Conservation (phyloP, 225 moss, liverwort and hornwort genomes). For the Climacium dendroides region DNA sequence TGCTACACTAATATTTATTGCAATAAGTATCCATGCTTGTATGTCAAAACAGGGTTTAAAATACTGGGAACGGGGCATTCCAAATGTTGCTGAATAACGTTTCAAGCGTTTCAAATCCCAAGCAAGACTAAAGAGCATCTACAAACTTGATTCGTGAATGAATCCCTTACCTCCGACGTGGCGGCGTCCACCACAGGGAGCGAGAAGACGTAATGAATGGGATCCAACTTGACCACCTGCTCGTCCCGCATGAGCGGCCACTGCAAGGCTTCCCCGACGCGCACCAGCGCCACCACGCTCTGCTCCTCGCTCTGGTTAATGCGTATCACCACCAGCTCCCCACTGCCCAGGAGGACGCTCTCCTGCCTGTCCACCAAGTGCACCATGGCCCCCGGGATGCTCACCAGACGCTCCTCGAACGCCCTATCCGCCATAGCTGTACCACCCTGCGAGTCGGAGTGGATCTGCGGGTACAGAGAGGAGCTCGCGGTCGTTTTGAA, state of each 20-base stretch:
- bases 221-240: slow-evolving; percentile 61
- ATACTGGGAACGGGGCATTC: too few species aligned
- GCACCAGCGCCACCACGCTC: slow-evolving; percentile 48
- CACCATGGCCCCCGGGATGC: slow-evolving; percentile 57
- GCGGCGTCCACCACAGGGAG: slow-evolving; percentile 14
- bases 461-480: slow-evolving; percentile 11
- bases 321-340: slow-evolving; percentile 46
- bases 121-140: background rate
- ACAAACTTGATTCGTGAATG: background rate
- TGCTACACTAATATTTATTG: background rate
- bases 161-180: background rate
- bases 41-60: background rate
- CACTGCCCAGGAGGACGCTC: slow-evolving; percentile 47
- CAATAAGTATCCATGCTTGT: background rate
- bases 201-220: slow-evolving; percentile 70
- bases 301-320: slow-evolving; percentile 43
- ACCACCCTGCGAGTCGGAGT: background rate
- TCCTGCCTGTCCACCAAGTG: slow-evolving; percentile 62
- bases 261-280: slow-evolving; percentile 43
- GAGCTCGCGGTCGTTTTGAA: background rate
- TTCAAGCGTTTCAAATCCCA: background rate
- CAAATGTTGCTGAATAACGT: background rate
- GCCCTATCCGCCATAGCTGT: background rate
- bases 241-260: slow-evolving; percentile 65
- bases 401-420: slow-evolving; percentile 46